Evolutionary conservation across 345 rosid species (phyloP), one percentile per base, ranked within the genome.

Genomic region (Corymbia maculata): DNA sequence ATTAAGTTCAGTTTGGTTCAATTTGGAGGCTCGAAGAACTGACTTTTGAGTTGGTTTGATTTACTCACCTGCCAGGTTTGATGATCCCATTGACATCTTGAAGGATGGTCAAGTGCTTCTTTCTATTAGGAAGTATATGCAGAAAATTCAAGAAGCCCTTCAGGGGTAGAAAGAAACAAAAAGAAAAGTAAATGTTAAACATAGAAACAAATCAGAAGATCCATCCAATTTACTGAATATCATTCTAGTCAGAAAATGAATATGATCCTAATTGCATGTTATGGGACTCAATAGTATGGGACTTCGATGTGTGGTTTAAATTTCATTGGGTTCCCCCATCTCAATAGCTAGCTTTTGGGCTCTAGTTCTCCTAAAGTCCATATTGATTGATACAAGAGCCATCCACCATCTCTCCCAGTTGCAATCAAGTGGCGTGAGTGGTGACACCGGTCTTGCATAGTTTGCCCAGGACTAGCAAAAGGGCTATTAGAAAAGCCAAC

Each of bases 11-110:
- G 28, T 57, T 57, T 28, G 24, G 13, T 57, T 4, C 64, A 57
- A 57, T 24, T 9, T 57, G 11, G 64, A 57, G 64, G 64, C 1
- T 22, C 24, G 0, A 57, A 57, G 4, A 17, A 53, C 19, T n/a
- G 75, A 4, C 52, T 45, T 19, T 70, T 12, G 51, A 52, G 22
- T 12, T 12, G n/a, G 24, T 36, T 30, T 49, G 9, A 22, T 53
- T 14, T 64, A 28, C 53, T 87, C 79, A 94, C 89, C 89, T 88
- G 91, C 93, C 89, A 32, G 98, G 97, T 88, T 92, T 95, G 91
- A 97, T 92, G 86, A 97, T 90, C 86, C 94, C 94, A 52, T 91
- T 92, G 32, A 92, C 91, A 88, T 92, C 91, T 7, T 88, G 88
- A 47, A 93, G 94, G 75, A 93, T 91, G 57, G 89, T 52, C 3